Evolutionary conservation across 306 rosid genomes (phyloP), one percentile per base, ranked within the genome.

Genomic region (Fragaria ananassa): DNA sequence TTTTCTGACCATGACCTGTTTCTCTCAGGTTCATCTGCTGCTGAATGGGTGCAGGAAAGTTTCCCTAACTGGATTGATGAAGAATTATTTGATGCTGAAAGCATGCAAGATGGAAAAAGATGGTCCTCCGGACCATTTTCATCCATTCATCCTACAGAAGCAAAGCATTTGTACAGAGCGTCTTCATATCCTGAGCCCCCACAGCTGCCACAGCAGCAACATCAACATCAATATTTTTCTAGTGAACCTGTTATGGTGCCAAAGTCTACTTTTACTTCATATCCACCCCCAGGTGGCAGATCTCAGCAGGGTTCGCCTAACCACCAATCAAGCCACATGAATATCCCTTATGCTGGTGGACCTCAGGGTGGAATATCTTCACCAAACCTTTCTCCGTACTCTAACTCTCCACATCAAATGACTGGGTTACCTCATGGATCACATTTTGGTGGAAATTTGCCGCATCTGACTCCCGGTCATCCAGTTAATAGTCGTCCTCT

Each of bases 121-220:
- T 85, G 86, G 93, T 80, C 97, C 70, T 90, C 96, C 5, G 96
- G 87, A 50, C 93, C 89, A 27, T 86, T 80, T 83, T 70, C 81
- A 72, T 85, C 88, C 80, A 87, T 88, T 60, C 76, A 74, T 78
- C 76, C 84, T 6, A 23, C 78, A 25, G 96, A 92, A 63, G 77
- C 91, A 6, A 87, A 87, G 61, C 75, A 89, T 76, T 74, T 95
- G 88, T 87, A 88, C 82, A 88, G 98, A 86, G 86, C 97, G 18
- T 89, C 92, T 68, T 91, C 99, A 41, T 91, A 91, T 87, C 96
- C 99, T 73, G 99, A 92, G 67, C 98, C 87, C 83, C 94, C 82
- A 79, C 89, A 89, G 76, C 93, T 69, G 68, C 93, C 79, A 65
- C 98, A 80, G 39, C 86, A 87, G 27, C 91, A 87, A 11, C 45